Conservation (phyloP, 2,329 filamentous ascomycete genomes). For the Albophoma yamanashiensis region DNA sequence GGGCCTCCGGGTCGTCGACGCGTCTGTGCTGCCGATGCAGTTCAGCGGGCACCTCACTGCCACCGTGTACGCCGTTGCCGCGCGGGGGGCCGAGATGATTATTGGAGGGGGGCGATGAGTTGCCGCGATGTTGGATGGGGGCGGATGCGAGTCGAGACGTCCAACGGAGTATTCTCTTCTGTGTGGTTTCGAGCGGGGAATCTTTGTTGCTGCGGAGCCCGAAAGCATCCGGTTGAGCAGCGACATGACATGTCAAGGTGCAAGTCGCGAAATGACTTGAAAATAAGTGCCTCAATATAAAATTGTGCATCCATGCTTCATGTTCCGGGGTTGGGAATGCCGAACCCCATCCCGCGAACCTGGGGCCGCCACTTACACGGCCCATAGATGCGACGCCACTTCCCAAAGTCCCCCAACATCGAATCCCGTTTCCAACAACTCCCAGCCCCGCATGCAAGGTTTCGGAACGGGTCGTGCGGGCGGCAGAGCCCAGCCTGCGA, state of each 20-base stretch:
- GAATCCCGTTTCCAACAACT: background rate
- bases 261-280: background rate
- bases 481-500: background rate
- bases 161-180: background rate
- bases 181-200: background rate
- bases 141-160: background rate
- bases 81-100: constrained; percentile 7
- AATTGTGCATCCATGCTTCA: too few relatives aligned
- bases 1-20: constrained; percentile 9
- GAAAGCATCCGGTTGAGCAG: too few relatives aligned
- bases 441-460: background rate
- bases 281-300: background rate
- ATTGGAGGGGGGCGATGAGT: background rate
- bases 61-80: constrained; percentile 9
- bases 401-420: background rate
- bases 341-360: background rate
- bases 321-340: background rate
- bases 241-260: background rate
- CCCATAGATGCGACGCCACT: background rate
- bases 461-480: background rate
- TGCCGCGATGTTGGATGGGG: background rate
- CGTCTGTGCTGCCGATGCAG: constrained; percentile 8
- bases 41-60: constrained; percentile 6
- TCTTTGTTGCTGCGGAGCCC: background rate
- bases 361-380: background rate